Percentiles rank a stretch among this genome's conserved stretches.
These are phyloP conservation scores for Allantophomopsis lycopodina DNA, from an alignment of 2,329 filamentous ascomycete species.

Conservation along the genomic window DNA sequence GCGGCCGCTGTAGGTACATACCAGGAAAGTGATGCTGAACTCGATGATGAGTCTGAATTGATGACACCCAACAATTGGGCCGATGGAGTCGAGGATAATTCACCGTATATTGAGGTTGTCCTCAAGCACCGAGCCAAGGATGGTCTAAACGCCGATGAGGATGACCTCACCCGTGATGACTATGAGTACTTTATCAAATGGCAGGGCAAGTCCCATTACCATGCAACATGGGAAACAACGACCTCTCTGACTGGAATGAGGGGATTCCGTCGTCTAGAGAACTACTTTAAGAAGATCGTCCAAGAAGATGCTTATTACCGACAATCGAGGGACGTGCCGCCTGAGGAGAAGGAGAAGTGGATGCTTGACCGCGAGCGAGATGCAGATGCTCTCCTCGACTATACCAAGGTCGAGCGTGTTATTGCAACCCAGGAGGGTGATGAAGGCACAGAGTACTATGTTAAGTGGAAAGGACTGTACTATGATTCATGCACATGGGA, in stretches of 20 bases:
- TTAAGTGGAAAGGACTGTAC: constrained; percentile 92
- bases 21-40: constrained; percentile 52
- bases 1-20: constrained; percentile 54
- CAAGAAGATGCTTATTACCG: constrained; percentile 67
- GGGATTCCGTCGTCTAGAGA: constrained; percentile 81
- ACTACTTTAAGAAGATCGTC: constrained; percentile 80
- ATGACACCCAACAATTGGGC: constrained; percentile 58
- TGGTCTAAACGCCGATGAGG: constrained; percentile 39
- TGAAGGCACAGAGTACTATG: constrained; percentile 73
- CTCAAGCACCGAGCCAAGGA: constrained; percentile 74
- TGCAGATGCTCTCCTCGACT: constrained; percentile 77
- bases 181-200: constrained; percentile 94
- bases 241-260: constrained; percentile 63
- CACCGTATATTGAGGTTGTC: constrained; percentile 80
- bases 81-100: constrained; percentile 58
- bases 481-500: constrained; percentile 98
- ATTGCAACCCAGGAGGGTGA: constrained; percentile 74
- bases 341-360: constrained; percentile 85
- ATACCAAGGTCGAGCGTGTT: constrained; percentile 83
- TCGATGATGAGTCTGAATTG: constrained; percentile 50
- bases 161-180: constrained; percentile 51
- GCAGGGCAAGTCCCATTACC: constrained; percentile 89
- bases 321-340: constrained; percentile 59
- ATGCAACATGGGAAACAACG: constrained; percentile 87
- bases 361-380: constrained; percentile 89